phyloP scores from a whole-genome alignment of 1,284 basidiomycete species.

The Cutaneotrichosporon sp. region DNA sequence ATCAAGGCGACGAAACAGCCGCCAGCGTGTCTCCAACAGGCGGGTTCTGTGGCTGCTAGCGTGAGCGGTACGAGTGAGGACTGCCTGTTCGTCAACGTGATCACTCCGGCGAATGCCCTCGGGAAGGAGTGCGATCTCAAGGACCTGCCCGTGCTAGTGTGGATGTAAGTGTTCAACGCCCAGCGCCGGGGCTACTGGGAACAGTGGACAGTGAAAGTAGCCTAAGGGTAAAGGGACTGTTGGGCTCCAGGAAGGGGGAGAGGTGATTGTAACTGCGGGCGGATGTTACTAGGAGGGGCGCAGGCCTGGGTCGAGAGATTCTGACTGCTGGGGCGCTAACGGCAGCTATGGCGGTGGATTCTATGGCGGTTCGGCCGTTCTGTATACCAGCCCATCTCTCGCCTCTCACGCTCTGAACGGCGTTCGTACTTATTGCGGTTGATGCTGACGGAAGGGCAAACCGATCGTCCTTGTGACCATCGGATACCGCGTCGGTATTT shows the following conservation, averaged over 20 bases:
- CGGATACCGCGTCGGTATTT: conserved; percentile 56
- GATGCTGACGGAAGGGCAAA: conserved; percentile 14
- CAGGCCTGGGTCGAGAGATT: too few relatives aligned
- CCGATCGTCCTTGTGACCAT: conserved; percentile 54
- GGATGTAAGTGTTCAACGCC: conserved; percentile 28
- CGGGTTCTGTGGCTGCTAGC: conserved; percentile 19
- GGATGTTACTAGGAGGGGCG: too few relatives aligned
- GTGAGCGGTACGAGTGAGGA: conserved; percentile 44
- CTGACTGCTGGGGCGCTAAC: not conserved
- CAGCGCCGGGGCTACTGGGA: too few relatives aligned
- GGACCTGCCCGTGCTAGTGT: conserved; percentile 47
- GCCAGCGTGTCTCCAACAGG: conserved; percentile 41
- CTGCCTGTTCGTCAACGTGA: conserved; percentile 54
- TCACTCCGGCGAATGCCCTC: conserved; percentile 24
- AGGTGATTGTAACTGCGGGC: too few relatives aligned
- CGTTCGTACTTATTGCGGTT: not conserved
- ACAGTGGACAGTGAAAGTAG: too few relatives aligned
- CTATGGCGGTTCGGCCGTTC: conserved; percentile 24
- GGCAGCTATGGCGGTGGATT: conserved; percentile 46
- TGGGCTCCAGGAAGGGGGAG: too few relatives aligned
- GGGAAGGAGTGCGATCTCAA: not conserved
- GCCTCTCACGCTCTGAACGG: conserved; percentile 12
- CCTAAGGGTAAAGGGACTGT: not conserved
- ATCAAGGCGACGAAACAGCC: conserved; percentile 30
- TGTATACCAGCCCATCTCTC: conserved; percentile 31